phyloP scores from a whole-genome alignment of 768 basidiomycete species.

The Boletellus ananiceps region DNA sequence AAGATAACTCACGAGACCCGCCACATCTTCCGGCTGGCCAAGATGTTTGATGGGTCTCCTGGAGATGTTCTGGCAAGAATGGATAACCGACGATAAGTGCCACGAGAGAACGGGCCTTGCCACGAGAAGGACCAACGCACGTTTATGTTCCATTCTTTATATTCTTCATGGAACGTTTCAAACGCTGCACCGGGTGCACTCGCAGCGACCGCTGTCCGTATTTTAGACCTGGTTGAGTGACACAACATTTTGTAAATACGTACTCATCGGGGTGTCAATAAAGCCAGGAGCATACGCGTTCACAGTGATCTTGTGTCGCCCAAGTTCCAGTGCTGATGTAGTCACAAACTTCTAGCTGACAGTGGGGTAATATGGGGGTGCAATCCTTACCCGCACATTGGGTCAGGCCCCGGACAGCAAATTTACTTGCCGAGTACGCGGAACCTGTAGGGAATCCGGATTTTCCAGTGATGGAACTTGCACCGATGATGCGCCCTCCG shows the following conservation, averaged over 20 bases:
- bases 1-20: constrained; percentile 33
- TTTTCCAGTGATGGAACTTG: constrained; percentile 15
- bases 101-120: no score
- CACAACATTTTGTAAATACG: not conserved
- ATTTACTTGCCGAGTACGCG: constrained; percentile 37
- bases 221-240: not conserved
- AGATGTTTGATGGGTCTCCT: constrained; percentile 6
- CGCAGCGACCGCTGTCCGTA: not conserved
- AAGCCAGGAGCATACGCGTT: constrained; percentile 39
- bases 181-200: not conserved
- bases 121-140: no score
- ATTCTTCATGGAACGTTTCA: not conserved
- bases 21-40: constrained; percentile 32
- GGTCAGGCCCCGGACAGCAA: constrained; percentile 39
- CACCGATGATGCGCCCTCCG: constrained; percentile 54
- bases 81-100: no score
- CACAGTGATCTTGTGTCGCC: constrained; percentile 34
- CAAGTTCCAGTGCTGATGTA: constrained; percentile 27
- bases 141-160: not conserved
- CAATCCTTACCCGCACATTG: constrained; percentile 33
- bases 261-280: constrained; percentile 32
- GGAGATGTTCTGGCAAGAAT: not conserved
- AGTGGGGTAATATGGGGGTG: not conserved
- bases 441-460: not conserved
- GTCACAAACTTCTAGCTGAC: not conserved